A percentile compares a stretch with the other conserved stretches of the same genome.
phyloP scores from a whole-genome alignment of 192 early-diverging fungal species.

The Gonapodya sp. region DNA sequence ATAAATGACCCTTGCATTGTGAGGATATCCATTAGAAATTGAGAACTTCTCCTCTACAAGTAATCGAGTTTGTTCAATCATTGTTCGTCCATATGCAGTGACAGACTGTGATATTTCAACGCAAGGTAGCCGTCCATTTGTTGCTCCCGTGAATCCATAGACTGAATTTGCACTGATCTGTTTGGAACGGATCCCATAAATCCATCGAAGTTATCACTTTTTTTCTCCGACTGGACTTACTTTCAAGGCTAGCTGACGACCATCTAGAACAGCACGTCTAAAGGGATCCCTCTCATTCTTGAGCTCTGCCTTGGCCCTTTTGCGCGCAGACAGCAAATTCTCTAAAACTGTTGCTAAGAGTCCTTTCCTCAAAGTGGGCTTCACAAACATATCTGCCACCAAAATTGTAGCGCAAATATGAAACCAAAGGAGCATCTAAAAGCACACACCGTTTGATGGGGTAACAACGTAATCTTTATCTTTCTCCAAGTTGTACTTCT shows the following conservation, averaged over 20 bases:
- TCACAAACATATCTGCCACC: slow-evolving; percentile 73
- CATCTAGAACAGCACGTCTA: slow-evolving; percentile 86
- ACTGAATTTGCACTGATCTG: slow-evolving; percentile 92
- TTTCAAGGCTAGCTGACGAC: slow-evolving; percentile 91
- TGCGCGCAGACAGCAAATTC: slow-evolving; percentile 82
- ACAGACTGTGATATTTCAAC: slow-evolving; percentile 88
- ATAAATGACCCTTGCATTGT: slow-evolving; percentile 88
- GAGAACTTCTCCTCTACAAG: slow-evolving; percentile 76
- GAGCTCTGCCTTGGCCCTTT: slow-evolving; percentile 83
- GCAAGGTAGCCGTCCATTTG: slow-evolving; percentile 82
- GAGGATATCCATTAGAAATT: slow-evolving; percentile 74
- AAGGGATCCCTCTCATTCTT: slow-evolving; percentile 97
- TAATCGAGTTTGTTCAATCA: slow-evolving; percentile 75
- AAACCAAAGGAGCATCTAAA: not conserved
- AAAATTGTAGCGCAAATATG: not conserved
- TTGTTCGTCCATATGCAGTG: slow-evolving; percentile 88
- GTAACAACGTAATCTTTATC: slow-evolving; percentile 82
- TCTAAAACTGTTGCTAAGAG: slow-evolving; percentile 66
- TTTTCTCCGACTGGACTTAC: slow-evolving; percentile 21
- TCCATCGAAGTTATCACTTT: slow-evolving; percentile 10
- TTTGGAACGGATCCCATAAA: no score
- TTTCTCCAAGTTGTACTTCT: slow-evolving; percentile 52
- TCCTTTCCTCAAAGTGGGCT: slow-evolving; percentile 59
- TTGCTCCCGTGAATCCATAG: slow-evolving; percentile 94
- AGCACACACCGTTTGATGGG: slow-evolving; percentile 63